Percentiles rank a stretch among this genome's conserved stretches.
phyloP scores from a whole-genome alignment of 352 stramenopile species.

The Globisporangium polare region DNA sequence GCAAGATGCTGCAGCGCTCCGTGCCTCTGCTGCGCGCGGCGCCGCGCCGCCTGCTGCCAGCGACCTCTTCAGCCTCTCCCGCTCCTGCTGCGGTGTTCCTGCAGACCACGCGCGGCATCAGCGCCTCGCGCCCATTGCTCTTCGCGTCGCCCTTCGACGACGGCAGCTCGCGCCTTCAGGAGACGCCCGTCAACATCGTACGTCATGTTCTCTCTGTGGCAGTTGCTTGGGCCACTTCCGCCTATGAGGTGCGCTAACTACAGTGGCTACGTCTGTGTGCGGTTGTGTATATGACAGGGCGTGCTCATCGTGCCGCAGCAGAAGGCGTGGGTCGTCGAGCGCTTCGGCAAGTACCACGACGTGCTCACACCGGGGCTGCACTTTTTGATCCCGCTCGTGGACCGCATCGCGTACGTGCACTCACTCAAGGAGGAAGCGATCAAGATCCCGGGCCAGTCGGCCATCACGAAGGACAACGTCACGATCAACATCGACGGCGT shows the following conservation, averaged over 20 bases:
- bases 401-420: conserved; percentile 90
- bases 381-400: conserved; percentile 89
- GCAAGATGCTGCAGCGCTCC: conserved; percentile 7
- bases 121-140: conserved; percentile 20
- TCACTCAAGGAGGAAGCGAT: conserved; percentile 91
- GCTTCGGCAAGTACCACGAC: conserved; percentile 89
- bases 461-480: conserved; percentile 91
- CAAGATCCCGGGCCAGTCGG: conserved; percentile 87
- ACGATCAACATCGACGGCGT: conserved; percentile 91
- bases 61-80: neutral
- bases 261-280: neutral
- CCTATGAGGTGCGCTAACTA: neutral
- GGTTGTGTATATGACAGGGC: conserved; percentile 31
- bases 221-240: neutral
- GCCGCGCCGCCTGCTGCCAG: neutral
- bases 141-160: conserved; percentile 39
- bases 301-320: conserved; percentile 88
- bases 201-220: conserved; percentile 3
- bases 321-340: conserved; percentile 87
- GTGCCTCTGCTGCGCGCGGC: conserved; percentile 1
- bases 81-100: neutral
- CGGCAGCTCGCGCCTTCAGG: conserved; percentile 37
- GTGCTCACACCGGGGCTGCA: conserved; percentile 84
- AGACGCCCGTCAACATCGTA: conserved; percentile 54
- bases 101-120: conserved; percentile 14